Base-by-base conservation (phyloP, 176 grass and related monocot species). In the Echinochloa phyllopogon region DNA sequence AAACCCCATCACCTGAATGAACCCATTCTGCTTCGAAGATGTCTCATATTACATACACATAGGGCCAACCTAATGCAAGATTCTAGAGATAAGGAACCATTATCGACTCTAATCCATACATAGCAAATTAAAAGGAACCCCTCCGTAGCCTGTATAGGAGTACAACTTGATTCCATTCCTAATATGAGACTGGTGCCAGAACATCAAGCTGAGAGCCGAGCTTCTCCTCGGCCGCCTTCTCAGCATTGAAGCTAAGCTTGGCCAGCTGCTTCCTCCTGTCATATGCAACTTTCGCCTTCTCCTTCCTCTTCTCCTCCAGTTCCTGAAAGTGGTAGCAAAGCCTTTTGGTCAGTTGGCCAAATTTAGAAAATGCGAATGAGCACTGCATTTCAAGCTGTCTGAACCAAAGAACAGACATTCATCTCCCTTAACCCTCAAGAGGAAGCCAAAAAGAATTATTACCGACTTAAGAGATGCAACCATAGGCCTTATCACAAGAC, bases 241-340 rank as follows among this genome's bases (percentile, higher is more conserved):
- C 86, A 59, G 92, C 86, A 78, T 88, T 77, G 25, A 69, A 17
- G 0, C 89, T 74, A n/a, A 94, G 76, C 87, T 86, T 92, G 7
- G 77, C 37, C 9, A 89, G 80, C 38, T 92, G 81, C 87, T 92
- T 94, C 84, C 77, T 94, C 92, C 89, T 88, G 5, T 88, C 85
- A 11, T 90, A 95, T 5, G 87, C 66, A 15, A 92, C 82, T 51
- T 84, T 73, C 0, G 82, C 82, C 41, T 76, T 92, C 74, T 88
- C 76, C 78, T 95, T 92, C 10, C 90, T 86, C 82, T 92, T 90
- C 84, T 84, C 92, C 60, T 92, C 84, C 12, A 92, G 56, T 79
- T 88, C 87, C 90, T 90, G 53, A 47, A 10, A 72, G 8, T 40
- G 37, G 25, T 8, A 63, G 74, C 51, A 56, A 21, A 21, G 64